phyloP scores from a whole-genome alignment of 345 rosid genomes.

The Psidium friedrichsthalianum region DNA sequence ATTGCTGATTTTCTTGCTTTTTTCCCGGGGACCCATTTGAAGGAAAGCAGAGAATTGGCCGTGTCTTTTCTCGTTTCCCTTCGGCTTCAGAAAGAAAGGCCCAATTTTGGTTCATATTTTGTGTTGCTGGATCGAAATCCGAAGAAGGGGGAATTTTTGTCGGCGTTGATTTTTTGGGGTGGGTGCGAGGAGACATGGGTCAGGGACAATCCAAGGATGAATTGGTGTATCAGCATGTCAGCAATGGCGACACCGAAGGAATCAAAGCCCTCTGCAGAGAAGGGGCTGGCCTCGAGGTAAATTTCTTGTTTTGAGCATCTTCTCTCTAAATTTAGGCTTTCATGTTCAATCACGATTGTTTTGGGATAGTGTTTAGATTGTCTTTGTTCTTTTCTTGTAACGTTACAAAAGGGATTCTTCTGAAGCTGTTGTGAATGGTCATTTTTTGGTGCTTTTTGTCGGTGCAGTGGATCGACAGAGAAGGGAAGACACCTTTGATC shows the following conservation, averaged over 20 bases:
- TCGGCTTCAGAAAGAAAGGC: background rate
- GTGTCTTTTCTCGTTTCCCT: background rate
- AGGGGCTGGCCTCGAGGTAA: conserved; percentile 95
- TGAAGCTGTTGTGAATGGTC: background rate
- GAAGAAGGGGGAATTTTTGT: background rate
- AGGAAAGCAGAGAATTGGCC: background rate
- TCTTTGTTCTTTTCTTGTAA: background rate
- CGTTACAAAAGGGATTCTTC: background rate
- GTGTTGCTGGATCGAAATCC: background rate
- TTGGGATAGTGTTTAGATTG: background rate
- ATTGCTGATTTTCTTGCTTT: background rate
- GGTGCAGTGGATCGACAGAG: conserved; percentile 84
- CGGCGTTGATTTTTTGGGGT: background rate
- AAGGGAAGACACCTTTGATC: conserved; percentile 91
- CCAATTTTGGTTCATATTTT: background rate
- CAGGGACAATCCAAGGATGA: conserved; percentile 92
- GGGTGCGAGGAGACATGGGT: conserved; percentile 39
- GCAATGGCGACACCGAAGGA: conserved; percentile 61
- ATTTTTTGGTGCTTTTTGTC: background rate
- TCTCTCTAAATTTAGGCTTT: background rate
- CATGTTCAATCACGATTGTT: background rate
- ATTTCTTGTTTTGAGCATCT: background rate
- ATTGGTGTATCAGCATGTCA: conserved; percentile 74
- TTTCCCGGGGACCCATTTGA: background rate
- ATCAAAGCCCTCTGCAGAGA: conserved; percentile 64